Evolutionary conservation across 2,329 filamentous ascomycete genomes (phyloP).

Genomic region (Fusarium sp.): DNA sequence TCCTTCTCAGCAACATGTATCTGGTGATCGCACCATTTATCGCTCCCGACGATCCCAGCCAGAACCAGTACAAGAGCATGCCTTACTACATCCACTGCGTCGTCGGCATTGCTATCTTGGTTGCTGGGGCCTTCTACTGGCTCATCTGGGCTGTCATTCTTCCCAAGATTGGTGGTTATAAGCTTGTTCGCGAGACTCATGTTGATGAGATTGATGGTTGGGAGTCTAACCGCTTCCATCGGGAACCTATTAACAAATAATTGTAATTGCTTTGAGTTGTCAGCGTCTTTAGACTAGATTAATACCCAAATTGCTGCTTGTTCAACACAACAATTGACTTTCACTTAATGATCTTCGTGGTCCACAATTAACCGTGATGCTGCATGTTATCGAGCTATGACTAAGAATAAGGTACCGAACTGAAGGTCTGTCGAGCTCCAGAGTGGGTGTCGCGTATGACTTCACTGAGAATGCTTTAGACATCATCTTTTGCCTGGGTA

Average conservation of each 20-base stretch:
- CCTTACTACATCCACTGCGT: constrained; percentile 69
- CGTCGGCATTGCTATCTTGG: constrained; percentile 64
- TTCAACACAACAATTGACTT: neutral
- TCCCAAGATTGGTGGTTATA: constrained; percentile 63
- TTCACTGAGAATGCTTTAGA: neutral
- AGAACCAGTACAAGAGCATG: constrained; percentile 63
- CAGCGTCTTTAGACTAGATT: constrained; percentile 10
- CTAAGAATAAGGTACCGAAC: neutral
- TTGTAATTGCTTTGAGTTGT: neutral
- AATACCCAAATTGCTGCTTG: constrained; percentile 18
- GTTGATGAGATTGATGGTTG: constrained; percentile 70
- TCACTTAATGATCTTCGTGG: neutral
- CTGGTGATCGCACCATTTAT: constrained; percentile 69
- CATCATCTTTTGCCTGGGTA: neutral
- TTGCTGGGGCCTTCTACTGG: constrained; percentile 65
- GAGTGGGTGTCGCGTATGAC: neutral
- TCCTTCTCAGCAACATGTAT: constrained; percentile 69
- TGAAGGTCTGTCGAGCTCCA: neutral
- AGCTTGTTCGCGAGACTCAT: constrained; percentile 63
- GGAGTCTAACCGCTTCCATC: constrained; percentile 66
- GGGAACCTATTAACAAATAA: constrained; percentile 47
- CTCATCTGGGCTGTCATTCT: constrained; percentile 63
- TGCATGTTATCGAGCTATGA: neutral
- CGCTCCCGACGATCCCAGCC: constrained; percentile 57
- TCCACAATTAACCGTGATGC: neutral